Evolutionary conservation across 1,284 basidiomycete species (phyloP), one percentile per base, ranked within the genome.

Genomic region (Ustilago tritici): DNA sequence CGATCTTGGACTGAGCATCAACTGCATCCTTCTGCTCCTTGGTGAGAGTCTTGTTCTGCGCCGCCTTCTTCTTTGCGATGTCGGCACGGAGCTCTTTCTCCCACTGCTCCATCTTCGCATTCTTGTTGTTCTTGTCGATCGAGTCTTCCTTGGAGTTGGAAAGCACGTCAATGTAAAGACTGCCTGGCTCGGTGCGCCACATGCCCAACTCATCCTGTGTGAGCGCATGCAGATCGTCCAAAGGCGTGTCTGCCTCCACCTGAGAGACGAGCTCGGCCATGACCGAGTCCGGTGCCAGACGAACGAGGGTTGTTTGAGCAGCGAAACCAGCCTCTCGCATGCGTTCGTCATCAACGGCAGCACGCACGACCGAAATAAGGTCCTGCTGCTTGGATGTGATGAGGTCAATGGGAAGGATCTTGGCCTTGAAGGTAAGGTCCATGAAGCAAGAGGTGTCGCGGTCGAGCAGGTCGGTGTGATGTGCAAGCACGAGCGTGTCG

Each of bases 1-100:
- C 84, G 36, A 73, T 58, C 64, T 76, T 79, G 41, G 82, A 58
- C 59, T 86, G 85, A 2, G 82, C 78, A 14, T 84, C 82, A 12
- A 86, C 70, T 10, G 79, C 75, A 34, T 67, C 71, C 64, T 82
- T 75, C 59, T 86, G 77, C 65, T 84, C 81, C 56, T 81, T 76
- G 8, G 85, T 83, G 49, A 83, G 78, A 23, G 74, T 73, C 66
- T 80, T 78, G 54, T 64, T 81, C 35, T 75, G 77, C 4, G 81
- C 73, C 3, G 82, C 78, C 69, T 86, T 86, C 69, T 85, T 84
- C 68, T 78, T 79, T 19, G 84, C 85, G 23, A 86, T 79, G 35
- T 79, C 77, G 35, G 79, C 81, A 35, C 85, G 80, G 19, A 86
- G 75, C 65, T 86, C 84, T 17, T 80, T 83, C 41, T 86, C 85